A percentile compares a stretch with the other conserved stretches of the same genome.
These are phyloP conservation scores for Mycena citricolor DNA, from an alignment of 1,284 basidiomycete species.

Conservation along the genomic window DNA sequence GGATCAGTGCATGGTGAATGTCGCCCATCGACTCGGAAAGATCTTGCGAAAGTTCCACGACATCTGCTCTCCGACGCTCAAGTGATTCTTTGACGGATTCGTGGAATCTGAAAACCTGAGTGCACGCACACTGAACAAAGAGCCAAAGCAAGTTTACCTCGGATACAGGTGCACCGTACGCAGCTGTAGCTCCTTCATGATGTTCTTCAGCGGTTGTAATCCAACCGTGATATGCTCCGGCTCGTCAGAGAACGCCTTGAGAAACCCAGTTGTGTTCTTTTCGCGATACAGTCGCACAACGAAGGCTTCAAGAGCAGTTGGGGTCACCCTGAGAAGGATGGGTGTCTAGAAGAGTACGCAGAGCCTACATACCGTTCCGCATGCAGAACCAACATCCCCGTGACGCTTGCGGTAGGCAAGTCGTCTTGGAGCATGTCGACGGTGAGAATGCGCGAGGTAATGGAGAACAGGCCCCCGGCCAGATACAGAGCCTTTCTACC, in stretches of 20 bases:
- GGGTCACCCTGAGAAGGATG: constrained; percentile 63
- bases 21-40: constrained; percentile 86
- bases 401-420: constrained; percentile 83
- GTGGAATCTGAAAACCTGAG: constrained; percentile 68
- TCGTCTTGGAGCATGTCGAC: constrained; percentile 93
- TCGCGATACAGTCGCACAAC: constrained; percentile 87
- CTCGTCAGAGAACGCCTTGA: constrained; percentile 97
- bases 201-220: constrained; percentile 86
- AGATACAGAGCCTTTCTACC: constrained; percentile 84
- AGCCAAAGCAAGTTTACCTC: constrained; percentile 51
- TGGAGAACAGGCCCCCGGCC: constrained; percentile 85
- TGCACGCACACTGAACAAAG: constrained; percentile 8
- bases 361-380: constrained; percentile 72
- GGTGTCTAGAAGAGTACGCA: neutral
- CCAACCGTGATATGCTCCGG: constrained; percentile 94
- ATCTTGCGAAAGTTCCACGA: constrained; percentile 88
- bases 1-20: constrained; percentile 90
- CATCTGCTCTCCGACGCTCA: constrained; percentile 83
- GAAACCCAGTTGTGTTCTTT: constrained; percentile 84
- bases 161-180: constrained; percentile 91
- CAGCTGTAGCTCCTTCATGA: constrained; percentile 91
- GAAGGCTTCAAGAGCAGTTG: constrained; percentile 86
- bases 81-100: constrained; percentile 80
- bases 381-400: constrained; percentile 92
- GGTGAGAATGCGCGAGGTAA: constrained; percentile 92